Percentiles rank a stretch among this genome's conserved stretches.
phyloP scores from a whole-genome alignment of 2,329 filamentous ascomycete genomes.

The Penicillium sp. region DNA sequence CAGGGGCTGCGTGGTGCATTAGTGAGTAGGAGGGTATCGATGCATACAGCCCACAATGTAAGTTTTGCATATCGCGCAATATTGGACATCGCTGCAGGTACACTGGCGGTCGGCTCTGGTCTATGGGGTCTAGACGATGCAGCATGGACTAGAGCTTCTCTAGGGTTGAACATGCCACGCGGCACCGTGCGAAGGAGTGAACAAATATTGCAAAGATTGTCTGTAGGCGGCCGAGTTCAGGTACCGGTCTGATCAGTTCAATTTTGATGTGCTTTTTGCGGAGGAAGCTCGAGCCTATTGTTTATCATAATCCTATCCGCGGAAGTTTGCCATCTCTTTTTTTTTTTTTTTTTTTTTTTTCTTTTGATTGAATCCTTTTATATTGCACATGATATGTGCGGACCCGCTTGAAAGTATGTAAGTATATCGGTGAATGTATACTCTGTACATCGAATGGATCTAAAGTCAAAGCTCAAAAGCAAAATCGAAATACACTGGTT shows the following conservation, averaged over 20 bases:
- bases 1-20: no score
- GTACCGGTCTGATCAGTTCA: neutral
- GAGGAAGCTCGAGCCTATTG: neutral
- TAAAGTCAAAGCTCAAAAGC: neutral
- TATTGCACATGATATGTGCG: neutral
- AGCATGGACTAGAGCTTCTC: slow-evolving; percentile 1
- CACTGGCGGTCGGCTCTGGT: neutral
- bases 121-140: slow-evolving; percentile 4
- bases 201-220: slow-evolving; percentile 11
- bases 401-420: no score
- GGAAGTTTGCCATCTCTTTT: neutral
- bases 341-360: neutral
- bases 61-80: slow-evolving; percentile 4
- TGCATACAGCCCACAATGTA: neutral
- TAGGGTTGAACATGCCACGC: slow-evolving; percentile 7
- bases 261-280: neutral
- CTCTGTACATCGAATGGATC: no score
- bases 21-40: neutral
- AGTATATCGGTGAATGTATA: no score
- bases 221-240: neutral
- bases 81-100: slow-evolving; percentile 3
- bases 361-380: neutral
- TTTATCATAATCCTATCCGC: no score
- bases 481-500: no score
- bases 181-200: slow-evolving; percentile 9